Evolutionary conservation across 1,284 basidiomycete species (phyloP).

Genomic region (Sanguinoderma infundibulare): DNA sequence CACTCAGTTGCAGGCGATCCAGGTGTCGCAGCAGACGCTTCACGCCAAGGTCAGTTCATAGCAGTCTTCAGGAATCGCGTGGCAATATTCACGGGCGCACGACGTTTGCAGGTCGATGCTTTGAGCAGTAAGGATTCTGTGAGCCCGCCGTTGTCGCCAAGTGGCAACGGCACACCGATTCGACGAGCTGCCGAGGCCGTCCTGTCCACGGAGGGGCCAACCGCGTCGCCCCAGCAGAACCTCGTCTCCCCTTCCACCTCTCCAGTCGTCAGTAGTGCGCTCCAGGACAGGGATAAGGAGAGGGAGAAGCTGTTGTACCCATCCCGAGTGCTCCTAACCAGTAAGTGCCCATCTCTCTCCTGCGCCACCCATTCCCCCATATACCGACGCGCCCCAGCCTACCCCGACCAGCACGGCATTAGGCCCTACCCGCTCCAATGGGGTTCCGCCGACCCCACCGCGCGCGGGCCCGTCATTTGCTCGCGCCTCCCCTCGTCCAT

Average conservation of each 20-base stretch:
- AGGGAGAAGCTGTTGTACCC: slow-evolving; percentile 78
- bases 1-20: slow-evolving; percentile 67
- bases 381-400: slow-evolving; percentile 46
- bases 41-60: slow-evolving; percentile 67
- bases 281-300: slow-evolving; percentile 47
- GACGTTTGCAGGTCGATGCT: slow-evolving; percentile 41
- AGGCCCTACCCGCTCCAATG: slow-evolving; percentile 81
- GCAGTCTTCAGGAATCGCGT: background rate
- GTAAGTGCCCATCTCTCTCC: slow-evolving; percentile 48
- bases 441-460: slow-evolving; percentile 72
- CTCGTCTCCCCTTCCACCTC: slow-evolving; percentile 24
- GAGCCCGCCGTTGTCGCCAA: slow-evolving; percentile 33
- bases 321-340: slow-evolving; percentile 80
- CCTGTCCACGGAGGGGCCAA: slow-evolving; percentile 25
- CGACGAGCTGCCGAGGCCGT: slow-evolving; percentile 26
- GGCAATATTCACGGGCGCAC: background rate
- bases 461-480: slow-evolving; percentile 89
- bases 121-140: slow-evolving; percentile 30
- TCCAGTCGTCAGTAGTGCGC: slow-evolving; percentile 31
- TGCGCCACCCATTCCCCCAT: slow-evolving; percentile 1
- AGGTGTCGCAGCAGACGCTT: slow-evolving; percentile 72
- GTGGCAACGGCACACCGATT: slow-evolving; percentile 30
- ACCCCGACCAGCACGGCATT: slow-evolving; percentile 76
- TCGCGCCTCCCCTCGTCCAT: slow-evolving; percentile 86
- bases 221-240: slow-evolving; percentile 28